Conservation (phyloP, 495 filamentous ascomycete species). For the Penicillium atrosanguineum region DNA sequence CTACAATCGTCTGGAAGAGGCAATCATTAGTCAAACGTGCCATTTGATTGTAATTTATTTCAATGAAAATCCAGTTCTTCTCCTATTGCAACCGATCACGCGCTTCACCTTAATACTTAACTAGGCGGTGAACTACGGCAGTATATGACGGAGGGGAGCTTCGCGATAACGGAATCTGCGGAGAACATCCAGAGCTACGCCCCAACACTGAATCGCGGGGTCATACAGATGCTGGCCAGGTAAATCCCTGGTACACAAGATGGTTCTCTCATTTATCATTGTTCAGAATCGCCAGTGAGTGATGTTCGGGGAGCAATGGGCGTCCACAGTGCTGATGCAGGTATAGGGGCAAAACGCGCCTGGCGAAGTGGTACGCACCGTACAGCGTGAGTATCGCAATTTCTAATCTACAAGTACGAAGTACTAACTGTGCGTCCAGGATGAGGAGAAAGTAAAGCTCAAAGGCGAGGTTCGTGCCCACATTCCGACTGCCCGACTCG, state of each 20-base stretch:
- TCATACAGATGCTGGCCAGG: slow-evolving; percentile 24
- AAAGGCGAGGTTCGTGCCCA: slow-evolving; percentile 70
- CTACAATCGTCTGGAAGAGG: not conserved
- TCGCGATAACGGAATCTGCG: slow-evolving; percentile 25
- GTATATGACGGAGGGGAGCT: slow-evolving; percentile 36
- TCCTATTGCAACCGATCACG: not conserved
- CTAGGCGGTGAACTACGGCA: slow-evolving; percentile 33
- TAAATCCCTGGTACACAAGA: slow-evolving; percentile 30
- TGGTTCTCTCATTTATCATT: slow-evolving; percentile 93
- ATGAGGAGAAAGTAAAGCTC: slow-evolving; percentile 94
- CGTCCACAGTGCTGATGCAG: slow-evolving; percentile 14
- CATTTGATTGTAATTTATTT: not conserved
- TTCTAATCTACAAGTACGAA: not conserved
- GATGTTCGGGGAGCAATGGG: not conserved
- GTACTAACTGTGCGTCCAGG: slow-evolving; percentile 38
- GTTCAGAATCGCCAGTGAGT: slow-evolving; percentile 95
- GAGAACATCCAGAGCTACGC: slow-evolving; percentile 23
- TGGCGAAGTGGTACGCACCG: slow-evolving; percentile 98
- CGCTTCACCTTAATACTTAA: not conserved
- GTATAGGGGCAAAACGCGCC: slow-evolving; percentile 90
- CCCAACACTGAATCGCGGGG: slow-evolving; percentile 7
- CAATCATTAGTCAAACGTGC: not conserved
- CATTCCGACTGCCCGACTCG: slow-evolving; percentile 7
- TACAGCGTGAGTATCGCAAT: slow-evolving; percentile 64
- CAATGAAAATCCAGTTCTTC: not conserved